These are phyloP conservation scores for Trichoderma arundinaceum DNA, from an alignment of 2,329 filamentous ascomycete genomes.

Conservation along the genomic window DNA sequence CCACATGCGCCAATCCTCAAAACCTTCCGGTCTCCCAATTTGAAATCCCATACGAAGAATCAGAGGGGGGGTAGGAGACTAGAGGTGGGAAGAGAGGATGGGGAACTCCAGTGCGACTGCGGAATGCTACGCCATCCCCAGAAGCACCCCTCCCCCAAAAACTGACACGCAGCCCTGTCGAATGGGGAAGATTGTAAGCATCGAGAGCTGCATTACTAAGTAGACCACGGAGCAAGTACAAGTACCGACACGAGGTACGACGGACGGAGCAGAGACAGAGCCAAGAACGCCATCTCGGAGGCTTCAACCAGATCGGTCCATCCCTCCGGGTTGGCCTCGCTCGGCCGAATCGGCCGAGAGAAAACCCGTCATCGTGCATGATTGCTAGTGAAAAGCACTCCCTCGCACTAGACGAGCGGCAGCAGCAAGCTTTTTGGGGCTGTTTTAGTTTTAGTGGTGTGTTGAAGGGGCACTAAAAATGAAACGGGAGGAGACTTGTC, in stretches of 20 bases:
- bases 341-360: conserved; percentile 26
- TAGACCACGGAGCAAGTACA: background rate
- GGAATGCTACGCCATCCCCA: background rate
- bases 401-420: background rate
- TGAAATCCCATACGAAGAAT: background rate
- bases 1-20: background rate
- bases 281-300: conserved; percentile 26
- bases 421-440: conserved; percentile 10
- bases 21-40: background rate
- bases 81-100: background rate
- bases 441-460: conserved; percentile 19
- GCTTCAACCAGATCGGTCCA: conserved; percentile 28
- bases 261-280: background rate
- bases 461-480: conserved; percentile 12
- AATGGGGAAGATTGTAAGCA: conserved; percentile 2
- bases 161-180: conserved; percentile 17
- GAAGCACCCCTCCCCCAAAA: conserved; percentile 1
- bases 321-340: conserved; percentile 20
- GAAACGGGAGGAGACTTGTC: background rate
- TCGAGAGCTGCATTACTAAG: background rate
- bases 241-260: background rate
- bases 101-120: background rate
- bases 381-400: background rate
- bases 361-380: conserved; percentile 28
- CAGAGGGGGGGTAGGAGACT: background rate